Evolutionary conservation across 768 basidiomycete species (phyloP).

Genomic region (Psilocybe azurescens): DNA sequence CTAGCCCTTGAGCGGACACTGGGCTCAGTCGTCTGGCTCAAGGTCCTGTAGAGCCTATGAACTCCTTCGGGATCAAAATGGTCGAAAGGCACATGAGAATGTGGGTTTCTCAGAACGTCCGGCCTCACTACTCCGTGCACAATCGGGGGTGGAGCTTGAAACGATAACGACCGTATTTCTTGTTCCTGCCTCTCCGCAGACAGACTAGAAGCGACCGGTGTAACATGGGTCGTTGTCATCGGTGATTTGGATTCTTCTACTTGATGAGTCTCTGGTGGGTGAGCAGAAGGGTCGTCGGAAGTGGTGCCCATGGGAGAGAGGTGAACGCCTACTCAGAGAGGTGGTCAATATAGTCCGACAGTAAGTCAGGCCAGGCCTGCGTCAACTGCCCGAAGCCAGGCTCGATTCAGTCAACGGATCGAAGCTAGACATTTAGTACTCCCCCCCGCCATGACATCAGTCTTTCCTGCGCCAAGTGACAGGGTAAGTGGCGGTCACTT

Average conservation of each 20-base stretch:
- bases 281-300: too few relatives aligned
- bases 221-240: too few relatives aligned
- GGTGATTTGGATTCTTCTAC: background rate
- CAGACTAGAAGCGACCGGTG: background rate
- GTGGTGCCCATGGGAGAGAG: too few relatives aligned
- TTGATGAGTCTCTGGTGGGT: background rate
- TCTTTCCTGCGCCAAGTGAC: too few relatives aligned
- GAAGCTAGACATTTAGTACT: too few relatives aligned
- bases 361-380: too few relatives aligned
- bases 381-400: too few relatives aligned
- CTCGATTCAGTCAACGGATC: too few relatives aligned
- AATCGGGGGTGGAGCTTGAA: background rate
- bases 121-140: background rate
- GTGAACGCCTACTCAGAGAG: too few relatives aligned
- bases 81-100: constrained; percentile 45
- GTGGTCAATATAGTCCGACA: too few relatives aligned
- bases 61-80: constrained; percentile 63
- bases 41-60: constrained; percentile 38
- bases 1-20: background rate
- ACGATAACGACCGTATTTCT: background rate
- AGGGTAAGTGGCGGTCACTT: too few relatives aligned
- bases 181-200: background rate
- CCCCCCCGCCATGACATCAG: too few relatives aligned
- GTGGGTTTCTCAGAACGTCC: background rate
- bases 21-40: constrained; percentile 30